Conservation (phyloP, 2,329 filamentous ascomycete genomes). For the Aspergillus fructus region DNA sequence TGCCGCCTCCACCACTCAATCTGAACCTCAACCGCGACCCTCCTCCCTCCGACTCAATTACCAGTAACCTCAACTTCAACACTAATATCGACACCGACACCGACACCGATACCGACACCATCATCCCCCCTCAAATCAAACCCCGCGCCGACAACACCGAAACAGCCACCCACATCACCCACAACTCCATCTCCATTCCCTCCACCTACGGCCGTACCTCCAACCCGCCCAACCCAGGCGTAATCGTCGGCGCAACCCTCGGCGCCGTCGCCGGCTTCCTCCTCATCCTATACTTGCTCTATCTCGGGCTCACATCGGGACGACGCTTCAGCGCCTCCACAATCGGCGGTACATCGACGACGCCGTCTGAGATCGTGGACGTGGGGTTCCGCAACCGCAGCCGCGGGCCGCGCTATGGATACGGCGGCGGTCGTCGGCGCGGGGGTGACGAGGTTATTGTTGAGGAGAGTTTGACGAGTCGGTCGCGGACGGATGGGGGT, state of each 20-base stretch:
- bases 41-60: slow-evolving; percentile 34
- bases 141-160: background rate
- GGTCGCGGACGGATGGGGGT: slow-evolving; percentile 2
- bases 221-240: slow-evolving; percentile 45
- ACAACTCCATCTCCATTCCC: slow-evolving; percentile 52
- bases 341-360: slow-evolving; percentile 24
- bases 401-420: background rate
- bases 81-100: background rate
- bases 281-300: slow-evolving; percentile 54
- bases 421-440: background rate
- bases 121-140: background rate
- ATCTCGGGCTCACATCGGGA: slow-evolving; percentile 49
- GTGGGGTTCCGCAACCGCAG: slow-evolving; percentile 2
- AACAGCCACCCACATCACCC: slow-evolving; percentile 1
- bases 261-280: slow-evolving; percentile 52
- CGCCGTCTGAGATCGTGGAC: slow-evolving; percentile 26
- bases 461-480: slow-evolving; percentile 1
- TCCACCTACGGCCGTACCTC: slow-evolving; percentile 55
- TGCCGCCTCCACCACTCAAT: background rate
- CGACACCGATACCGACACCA: background rate
- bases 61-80: no score
- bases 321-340: slow-evolving; percentile 32
- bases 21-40: slow-evolving; percentile 48
- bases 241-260: slow-evolving; percentile 25
- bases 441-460: background rate